Evolutionary conservation across 768 basidiomycete species (phyloP).

Genomic region (Tylopilus plumbeoviolaceoides): DNA sequence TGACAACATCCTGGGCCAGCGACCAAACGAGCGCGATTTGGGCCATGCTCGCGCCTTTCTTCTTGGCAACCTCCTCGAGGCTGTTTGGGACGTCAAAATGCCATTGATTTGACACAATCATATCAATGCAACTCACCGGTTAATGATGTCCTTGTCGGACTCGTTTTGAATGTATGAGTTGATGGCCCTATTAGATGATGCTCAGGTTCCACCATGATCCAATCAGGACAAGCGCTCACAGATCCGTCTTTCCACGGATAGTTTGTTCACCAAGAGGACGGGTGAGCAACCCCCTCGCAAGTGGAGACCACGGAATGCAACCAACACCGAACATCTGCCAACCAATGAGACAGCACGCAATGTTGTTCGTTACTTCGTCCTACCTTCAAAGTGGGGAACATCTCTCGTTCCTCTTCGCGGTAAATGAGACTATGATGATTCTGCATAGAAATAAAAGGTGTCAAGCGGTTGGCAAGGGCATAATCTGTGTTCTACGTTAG

Average conservation of each 20-base stretch:
- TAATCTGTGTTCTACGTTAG: constrained; percentile 25
- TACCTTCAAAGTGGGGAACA: constrained; percentile 47
- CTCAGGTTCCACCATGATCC: too few relatives aligned
- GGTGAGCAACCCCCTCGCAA: constrained; percentile 35
- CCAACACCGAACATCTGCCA: constrained; percentile 38
- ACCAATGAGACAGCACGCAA: too few relatives aligned
- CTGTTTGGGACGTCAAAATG: constrained; percentile 12
- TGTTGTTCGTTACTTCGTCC: too few relatives aligned
- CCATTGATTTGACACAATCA: too few relatives aligned
- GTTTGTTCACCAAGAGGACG: constrained; percentile 32
- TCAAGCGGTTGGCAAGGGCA: constrained; percentile 39
- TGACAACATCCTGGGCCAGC: constrained; percentile 25
- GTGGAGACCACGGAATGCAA: constrained; percentile 43
- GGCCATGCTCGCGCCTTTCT: constrained; percentile 38
- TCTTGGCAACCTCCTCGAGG: constrained; percentile 38
- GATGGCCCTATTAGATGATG: constrained; percentile 21
- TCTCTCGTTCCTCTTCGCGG: constrained; percentile 58
- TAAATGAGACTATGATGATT: constrained; percentile 55
- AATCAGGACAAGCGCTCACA: constrained; percentile 11
- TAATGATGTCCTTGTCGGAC: constrained; percentile 15
- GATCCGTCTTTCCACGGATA: constrained; percentile 20
- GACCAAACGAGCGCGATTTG: constrained; percentile 41
- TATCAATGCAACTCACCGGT: constrained; percentile 13
- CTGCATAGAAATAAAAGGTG: constrained; percentile 63
- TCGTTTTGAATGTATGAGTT: constrained; percentile 22